Evolutionary conservation across 2,329 filamentous ascomycete genomes (phyloP).

Genomic region (Penicillium freii): DNA sequence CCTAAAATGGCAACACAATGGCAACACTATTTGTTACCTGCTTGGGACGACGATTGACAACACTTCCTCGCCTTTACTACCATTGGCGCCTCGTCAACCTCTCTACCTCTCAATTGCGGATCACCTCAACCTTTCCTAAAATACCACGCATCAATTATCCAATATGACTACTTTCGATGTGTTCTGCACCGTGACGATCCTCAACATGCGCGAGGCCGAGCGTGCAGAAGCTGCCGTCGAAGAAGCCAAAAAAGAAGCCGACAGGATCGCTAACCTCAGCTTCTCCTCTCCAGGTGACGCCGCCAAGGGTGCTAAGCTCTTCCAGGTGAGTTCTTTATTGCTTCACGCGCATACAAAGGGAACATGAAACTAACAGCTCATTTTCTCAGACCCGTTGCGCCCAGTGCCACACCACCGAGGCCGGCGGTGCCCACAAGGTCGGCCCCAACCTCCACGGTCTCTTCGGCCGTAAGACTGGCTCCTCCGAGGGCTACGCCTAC

Average conservation of each 20-base stretch:
- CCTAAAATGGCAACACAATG: background rate
- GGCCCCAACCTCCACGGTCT: constrained; percentile 96
- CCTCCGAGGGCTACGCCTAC: constrained; percentile 91
- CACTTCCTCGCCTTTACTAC: background rate
- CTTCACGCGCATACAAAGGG: background rate
- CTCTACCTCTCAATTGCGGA: constrained; percentile 3
- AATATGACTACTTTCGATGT: constrained; percentile 30
- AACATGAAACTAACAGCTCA: constrained; percentile 8
- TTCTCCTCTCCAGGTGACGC: constrained; percentile 65
- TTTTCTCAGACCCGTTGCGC: constrained; percentile 74
- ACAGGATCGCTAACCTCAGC: constrained; percentile 27
- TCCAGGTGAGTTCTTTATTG: constrained; percentile 63
- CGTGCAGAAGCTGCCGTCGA: constrained; percentile 11
- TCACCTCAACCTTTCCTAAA: background rate
- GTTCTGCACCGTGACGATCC: constrained; percentile 22
- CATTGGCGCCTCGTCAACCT: background rate
- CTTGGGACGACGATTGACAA: background rate
- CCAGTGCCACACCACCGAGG: constrained; percentile 96
- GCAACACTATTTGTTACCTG: background rate
- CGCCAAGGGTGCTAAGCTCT: constrained; percentile 97
- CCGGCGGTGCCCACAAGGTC: constrained; percentile 92
- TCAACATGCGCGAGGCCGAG: constrained; percentile 27
- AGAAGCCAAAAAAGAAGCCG: background rate
- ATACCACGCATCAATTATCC: background rate
- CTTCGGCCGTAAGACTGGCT: constrained; percentile 92